A percentile compares a stretch with the other conserved stretches of the same genome.
Evolutionary conservation across 2,329 filamentous ascomycete species (phyloP).

Genomic region (Stagonosporopsis tanaceti): DNA sequence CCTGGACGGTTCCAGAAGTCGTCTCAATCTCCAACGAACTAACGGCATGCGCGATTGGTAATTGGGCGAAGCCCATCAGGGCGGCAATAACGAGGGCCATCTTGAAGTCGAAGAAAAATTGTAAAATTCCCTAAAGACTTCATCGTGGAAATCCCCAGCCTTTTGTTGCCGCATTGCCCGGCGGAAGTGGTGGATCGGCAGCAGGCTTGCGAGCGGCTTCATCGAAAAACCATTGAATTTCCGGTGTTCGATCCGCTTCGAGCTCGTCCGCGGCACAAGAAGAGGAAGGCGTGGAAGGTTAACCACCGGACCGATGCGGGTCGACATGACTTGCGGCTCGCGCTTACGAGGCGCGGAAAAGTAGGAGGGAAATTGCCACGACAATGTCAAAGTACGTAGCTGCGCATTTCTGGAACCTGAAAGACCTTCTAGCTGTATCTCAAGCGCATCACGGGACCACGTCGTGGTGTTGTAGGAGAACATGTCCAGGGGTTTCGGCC

Average conservation of each 20-base stretch:
- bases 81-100: slow-evolving; percentile 22
- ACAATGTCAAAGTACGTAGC: not conserved
- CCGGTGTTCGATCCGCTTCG: slow-evolving; percentile 13
- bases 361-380: slow-evolving; percentile 4
- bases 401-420: not conserved
- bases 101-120: not conserved
- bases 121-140: not conserved
- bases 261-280: slow-evolving; percentile 6
- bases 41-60: slow-evolving; percentile 23
- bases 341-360: slow-evolving; percentile 11
- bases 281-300: slow-evolving; percentile 8
- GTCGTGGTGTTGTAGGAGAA: slow-evolving; percentile 11
- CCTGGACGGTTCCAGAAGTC: slow-evolving; percentile 41
- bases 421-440: not conserved
- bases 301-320: not conserved
- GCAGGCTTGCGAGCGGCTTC: slow-evolving; percentile 11
- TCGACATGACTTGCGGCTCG: slow-evolving; percentile 5
- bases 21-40: slow-evolving; percentile 33
- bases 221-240: slow-evolving; percentile 5
- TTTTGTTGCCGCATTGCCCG: slow-evolving; percentile 8
- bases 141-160: not conserved
- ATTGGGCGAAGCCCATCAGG: slow-evolving; percentile 20
- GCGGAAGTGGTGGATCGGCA: slow-evolving; percentile 11
- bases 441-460: slow-evolving; percentile 1
- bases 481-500: slow-evolving; percentile 9